phyloP scores from a whole-genome alignment of 176 grass and related monocot genomes.

The Poa annua region DNA sequence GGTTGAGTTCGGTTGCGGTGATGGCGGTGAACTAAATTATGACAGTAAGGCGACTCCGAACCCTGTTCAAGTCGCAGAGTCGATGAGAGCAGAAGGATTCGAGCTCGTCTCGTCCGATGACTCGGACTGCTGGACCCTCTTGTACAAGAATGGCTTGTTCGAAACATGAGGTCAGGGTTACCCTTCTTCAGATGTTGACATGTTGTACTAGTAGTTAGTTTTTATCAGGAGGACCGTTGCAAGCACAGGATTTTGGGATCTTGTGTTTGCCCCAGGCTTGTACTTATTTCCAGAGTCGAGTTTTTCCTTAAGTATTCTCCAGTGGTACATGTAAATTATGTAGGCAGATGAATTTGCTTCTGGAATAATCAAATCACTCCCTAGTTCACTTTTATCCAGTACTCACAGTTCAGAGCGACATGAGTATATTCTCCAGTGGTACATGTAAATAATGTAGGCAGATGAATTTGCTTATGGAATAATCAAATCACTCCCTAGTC shows the following conservation, averaged over 20 bases:
- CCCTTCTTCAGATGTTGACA: slow-evolving; percentile 43
- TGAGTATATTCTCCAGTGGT: slow-evolving; percentile 16
- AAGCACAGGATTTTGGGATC: slow-evolving; percentile 11
- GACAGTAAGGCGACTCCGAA: slow-evolving; percentile 8
- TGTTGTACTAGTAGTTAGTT: slow-evolving; percentile 39
- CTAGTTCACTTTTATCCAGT: slow-evolving; percentile 30
- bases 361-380: slow-evolving; percentile 33
- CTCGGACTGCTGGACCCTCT: slow-evolving; percentile 89
- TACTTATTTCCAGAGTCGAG: slow-evolving; percentile 47
- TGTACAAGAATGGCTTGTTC: slow-evolving; percentile 81
- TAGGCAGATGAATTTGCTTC: slow-evolving; percentile 42
- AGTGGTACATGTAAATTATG: slow-evolving; percentile 44
- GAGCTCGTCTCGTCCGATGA: slow-evolving; percentile 70
- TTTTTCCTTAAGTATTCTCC: slow-evolving; percentile 19
- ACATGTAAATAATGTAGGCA: slow-evolving; percentile 51
- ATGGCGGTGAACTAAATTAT: slow-evolving; percentile 26
- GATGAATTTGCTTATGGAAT: slow-evolving; percentile 46
- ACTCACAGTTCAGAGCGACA: slow-evolving; percentile 21
- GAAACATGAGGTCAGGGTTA: slow-evolving; percentile 59
- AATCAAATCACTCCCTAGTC: slow-evolving; percentile 5
- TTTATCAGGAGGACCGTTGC: slow-evolving; percentile 39
- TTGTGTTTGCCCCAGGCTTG: slow-evolving; percentile 39
- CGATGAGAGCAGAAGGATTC: slow-evolving; percentile 74
- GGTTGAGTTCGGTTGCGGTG: slow-evolving; percentile 46
- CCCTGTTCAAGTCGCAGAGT: slow-evolving; percentile 52